Evolutionary conservation across 179 eudicot species (phyloP).

Genomic region (Silene coronaria): DNA sequence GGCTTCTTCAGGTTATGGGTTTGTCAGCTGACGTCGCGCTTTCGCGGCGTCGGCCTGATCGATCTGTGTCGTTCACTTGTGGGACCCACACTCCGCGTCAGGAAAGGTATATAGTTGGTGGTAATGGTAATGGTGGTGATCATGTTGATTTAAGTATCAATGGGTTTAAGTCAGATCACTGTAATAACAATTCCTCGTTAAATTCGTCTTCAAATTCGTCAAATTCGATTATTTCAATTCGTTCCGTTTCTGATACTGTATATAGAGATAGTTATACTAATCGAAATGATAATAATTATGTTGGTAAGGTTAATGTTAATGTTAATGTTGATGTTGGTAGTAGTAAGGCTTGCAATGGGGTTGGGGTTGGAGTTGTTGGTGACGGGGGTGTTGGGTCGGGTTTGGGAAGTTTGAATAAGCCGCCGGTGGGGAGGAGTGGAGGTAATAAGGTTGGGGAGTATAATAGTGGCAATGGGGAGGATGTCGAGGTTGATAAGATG

Average conservation of each 20-base stretch:
- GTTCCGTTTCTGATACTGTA: slow-evolving; percentile 40
- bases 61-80: slow-evolving; percentile 37
- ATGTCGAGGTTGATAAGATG: slow-evolving; percentile 28
- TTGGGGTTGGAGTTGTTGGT: slow-evolving; percentile 22
- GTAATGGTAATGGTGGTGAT: neutral
- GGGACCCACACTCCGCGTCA: slow-evolving; percentile 7
- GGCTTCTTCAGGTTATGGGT: slow-evolving; percentile 59
- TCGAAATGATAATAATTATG: slow-evolving; percentile 9
- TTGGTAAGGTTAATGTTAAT: slow-evolving; percentile 3
- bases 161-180: slow-evolving; percentile 26
- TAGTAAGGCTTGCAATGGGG: slow-evolving; percentile 13
- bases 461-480: slow-evolving; percentile 21
- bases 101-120: too few relatives aligned
- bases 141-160: slow-evolving; percentile 2
- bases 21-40: slow-evolving; percentile 46
- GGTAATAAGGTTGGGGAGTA: slow-evolving; percentile 5
- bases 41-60: slow-evolving; percentile 30
- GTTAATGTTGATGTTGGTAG: slow-evolving; percentile 5
- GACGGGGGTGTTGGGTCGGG: slow-evolving; percentile 24
- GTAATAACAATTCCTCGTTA: slow-evolving; percentile 12
- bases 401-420: slow-evolving; percentile 11
- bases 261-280: slow-evolving; percentile 30
- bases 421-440: slow-evolving; percentile 19
- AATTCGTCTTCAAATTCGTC: slow-evolving; percentile 12
- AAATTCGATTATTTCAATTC: slow-evolving; percentile 30